These are phyloP conservation scores for Fusarium continuum DNA, from an alignment of 2,329 filamentous ascomycete genomes.

Conservation along the genomic window DNA sequence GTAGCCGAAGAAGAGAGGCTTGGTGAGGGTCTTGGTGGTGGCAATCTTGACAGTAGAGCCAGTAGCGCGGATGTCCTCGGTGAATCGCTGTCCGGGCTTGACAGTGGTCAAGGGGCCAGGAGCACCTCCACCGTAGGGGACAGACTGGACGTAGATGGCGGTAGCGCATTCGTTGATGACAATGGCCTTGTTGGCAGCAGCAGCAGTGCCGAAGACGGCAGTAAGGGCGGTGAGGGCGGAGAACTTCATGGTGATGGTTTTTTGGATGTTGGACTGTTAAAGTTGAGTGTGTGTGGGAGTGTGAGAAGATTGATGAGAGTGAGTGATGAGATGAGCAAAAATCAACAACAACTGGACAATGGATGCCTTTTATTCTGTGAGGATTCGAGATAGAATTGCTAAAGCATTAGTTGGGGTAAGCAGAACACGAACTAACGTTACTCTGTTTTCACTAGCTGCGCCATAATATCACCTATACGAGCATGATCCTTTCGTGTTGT, in stretches of 20 bases:
- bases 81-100: conserved; percentile 47
- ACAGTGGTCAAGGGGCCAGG: conserved; percentile 48
- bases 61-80: conserved; percentile 47
- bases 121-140: conserved; percentile 46
- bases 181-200: conserved; percentile 48
- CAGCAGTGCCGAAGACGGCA: conserved; percentile 44
- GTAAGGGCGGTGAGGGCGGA: conserved; percentile 39
- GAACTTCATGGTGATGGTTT: conserved; percentile 44
- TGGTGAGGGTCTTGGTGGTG: conserved; percentile 48
- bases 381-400: background rate
- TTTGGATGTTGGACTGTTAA: background rate
- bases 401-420: background rate
- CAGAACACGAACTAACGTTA: conserved; percentile 14
- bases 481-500: background rate
- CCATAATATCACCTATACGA: conserved; percentile 10
- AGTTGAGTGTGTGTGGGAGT: background rate
- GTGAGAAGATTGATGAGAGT: background rate
- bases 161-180: conserved; percentile 50
- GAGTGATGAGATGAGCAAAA: background rate
- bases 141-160: conserved; percentile 51
- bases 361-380: conserved; percentile 10
- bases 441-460: conserved; percentile 5
- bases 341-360: background rate
- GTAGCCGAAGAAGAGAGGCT: conserved; percentile 55
- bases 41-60: conserved; percentile 56